A percentile compares a stretch with the other conserved stretches of the same genome.
Evolutionary conservation across 208 protist genomes (phyloP).

Genomic region (Lotmaria passim): DNA sequence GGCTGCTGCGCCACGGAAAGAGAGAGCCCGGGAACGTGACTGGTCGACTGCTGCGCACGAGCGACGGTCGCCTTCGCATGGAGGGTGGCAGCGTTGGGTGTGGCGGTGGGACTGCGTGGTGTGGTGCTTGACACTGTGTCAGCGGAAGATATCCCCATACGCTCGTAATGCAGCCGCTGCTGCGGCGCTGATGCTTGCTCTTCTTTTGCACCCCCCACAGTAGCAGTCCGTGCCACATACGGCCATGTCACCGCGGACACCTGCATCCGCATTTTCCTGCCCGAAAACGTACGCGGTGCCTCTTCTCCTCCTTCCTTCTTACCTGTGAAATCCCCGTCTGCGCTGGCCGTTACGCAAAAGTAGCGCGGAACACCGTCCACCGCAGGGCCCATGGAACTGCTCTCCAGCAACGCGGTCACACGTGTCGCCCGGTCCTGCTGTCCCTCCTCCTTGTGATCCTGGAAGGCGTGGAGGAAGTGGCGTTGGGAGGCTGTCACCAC

Average conservation of each 20-base stretch:
- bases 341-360: slow-evolving; percentile 6
- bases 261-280: neutral
- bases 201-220: neutral
- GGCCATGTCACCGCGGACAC: slow-evolving; percentile 39
- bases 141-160: too few relatives aligned
- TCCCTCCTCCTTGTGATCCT: neutral
- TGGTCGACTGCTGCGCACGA: slow-evolving; percentile 1
- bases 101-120: too few relatives aligned
- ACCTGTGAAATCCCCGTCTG: too few relatives aligned
- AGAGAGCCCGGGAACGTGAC: slow-evolving; percentile 9
- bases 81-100: neutral
- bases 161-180: slow-evolving; percentile 8
- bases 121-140: too few relatives aligned
- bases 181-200: too few relatives aligned
- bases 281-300: neutral
- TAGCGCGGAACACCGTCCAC: slow-evolving; percentile 5
- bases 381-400: neutral
- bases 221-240: neutral
- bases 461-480: slow-evolving; percentile 25
- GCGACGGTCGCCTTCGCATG: neutral
- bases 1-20: slow-evolving; percentile 22
- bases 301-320: neutral
- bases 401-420: neutral
- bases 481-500: slow-evolving; percentile 30
- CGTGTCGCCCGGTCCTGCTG: too few relatives aligned